phyloP scores from a whole-genome alignment of 1,284 basidiomycete genomes.

The Austroboletus sp. region DNA sequence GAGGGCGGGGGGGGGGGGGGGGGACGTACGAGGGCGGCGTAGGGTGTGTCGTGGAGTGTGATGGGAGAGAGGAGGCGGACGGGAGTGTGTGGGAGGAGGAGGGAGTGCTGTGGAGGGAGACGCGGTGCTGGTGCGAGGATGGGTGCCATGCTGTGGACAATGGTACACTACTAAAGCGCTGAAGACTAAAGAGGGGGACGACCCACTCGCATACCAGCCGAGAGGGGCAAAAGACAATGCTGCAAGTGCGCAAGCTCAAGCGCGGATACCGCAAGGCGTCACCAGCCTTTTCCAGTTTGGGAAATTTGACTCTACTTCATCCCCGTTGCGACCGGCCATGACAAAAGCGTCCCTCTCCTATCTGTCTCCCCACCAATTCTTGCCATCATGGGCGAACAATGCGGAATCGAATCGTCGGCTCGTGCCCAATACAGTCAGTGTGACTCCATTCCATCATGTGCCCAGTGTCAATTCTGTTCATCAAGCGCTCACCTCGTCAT shows the following conservation, averaged over 20 bases:
- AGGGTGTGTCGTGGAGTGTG: slow-evolving; percentile 21
- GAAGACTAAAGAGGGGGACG: slow-evolving; percentile 17
- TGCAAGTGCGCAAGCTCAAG: slow-evolving; percentile 1
- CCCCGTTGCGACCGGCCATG: not conserved
- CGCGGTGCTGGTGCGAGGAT: slow-evolving; percentile 32
- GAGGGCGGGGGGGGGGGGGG: slow-evolving; percentile 9
- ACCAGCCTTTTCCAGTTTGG: slow-evolving; percentile 19
- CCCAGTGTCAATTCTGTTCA: not conserved
- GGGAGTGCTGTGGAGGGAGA: slow-evolving; percentile 17
- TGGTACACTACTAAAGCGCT: slow-evolving; percentile 9
- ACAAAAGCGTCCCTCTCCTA: not conserved
- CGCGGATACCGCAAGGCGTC: slow-evolving; percentile 23
- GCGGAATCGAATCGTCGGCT: slow-evolving; percentile 9
- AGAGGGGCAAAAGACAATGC: slow-evolving; percentile 25
- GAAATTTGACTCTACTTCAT: slow-evolving; percentile 21
- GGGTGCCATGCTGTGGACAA: slow-evolving; percentile 23
- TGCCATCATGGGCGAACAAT: slow-evolving; percentile 18
- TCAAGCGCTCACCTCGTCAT: not conserved
- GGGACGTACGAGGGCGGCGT: slow-evolving; percentile 22
- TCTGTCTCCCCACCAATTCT: not conserved
- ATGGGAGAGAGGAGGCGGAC: not conserved
- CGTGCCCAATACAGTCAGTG: slow-evolving; percentile 1
- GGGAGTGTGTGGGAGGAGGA: slow-evolving; percentile 15
- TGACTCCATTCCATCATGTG: not conserved
- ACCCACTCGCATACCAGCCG: slow-evolving; percentile 12